Base-by-base conservation (phyloP, 495 filamentous ascomycete species). In the Aspergillus ellipticus region DNA sequence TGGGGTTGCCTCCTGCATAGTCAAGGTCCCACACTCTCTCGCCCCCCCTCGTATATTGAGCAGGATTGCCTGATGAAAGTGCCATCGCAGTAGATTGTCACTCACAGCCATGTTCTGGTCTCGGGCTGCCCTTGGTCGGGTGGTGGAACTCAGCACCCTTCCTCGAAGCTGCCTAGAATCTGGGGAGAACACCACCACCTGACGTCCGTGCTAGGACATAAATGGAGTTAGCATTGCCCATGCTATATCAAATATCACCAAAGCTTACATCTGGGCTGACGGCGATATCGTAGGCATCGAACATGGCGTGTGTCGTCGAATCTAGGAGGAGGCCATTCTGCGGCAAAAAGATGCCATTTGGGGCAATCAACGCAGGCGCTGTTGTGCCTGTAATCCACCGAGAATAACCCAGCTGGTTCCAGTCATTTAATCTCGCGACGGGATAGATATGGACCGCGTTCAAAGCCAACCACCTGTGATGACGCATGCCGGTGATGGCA, bases 401-500 rank as follows among this genome's bases (percentile, higher is more conserved):
- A 17, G 29, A 26, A 26, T 33, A 29, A 24, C 24, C 24, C 4
- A 37, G 2, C 16, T 51, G 29, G 9, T 20, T 21, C 48, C 48
- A 39, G 2, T 0, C 8, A 13, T n/a, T 19, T 9, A 35, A n/a
- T 22, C 29, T 28, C 2, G 48, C 4, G 21, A 51, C 48, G 13
- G 48, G 48, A 28, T 29, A 51, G 2, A 51, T 51, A 15, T 51
- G 48, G 2, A 28, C 26, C 8, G 48, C 28, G 2, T 4, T 21
- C 29, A 51, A 37, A 1, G 6, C 26, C n/a, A 8, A 3, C 48
- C 19, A 37, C n/a, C n/a, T n/a, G n/a, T n/a, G n/a, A n/a, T n/a
- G n/a, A n/a, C n/a, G n/a, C n/a, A n/a, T n/a, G n/a, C 48, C 48
- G 16, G 48, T 51, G 17, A 51, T 35, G 16, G 31, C 48, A 22